A percentile compares a stretch with the other conserved stretches of the same genome.
phyloP scores from a whole-genome alignment of 345 rosid species.

The Populus euphratica region DNA sequence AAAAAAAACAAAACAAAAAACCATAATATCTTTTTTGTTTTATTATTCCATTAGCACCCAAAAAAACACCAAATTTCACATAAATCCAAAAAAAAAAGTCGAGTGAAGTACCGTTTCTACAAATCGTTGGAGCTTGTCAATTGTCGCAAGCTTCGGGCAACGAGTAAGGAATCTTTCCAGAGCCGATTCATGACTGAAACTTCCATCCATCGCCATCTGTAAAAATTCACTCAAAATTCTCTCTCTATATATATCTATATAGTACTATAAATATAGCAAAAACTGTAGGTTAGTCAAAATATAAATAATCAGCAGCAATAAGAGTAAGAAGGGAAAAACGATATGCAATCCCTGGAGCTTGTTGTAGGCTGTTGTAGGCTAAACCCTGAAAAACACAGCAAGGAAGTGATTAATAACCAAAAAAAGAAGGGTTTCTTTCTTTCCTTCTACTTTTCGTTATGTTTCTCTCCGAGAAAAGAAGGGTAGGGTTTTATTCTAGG shows the following conservation, averaged over 20 bases:
- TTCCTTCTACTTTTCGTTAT: no score
- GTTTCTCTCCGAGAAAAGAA: no score
- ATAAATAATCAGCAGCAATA: neutral
- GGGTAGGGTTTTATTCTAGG: no score
- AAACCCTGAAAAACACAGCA: no score
- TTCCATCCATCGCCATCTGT: slow-evolving; percentile 66
- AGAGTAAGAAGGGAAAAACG: neutral
- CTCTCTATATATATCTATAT: neutral
- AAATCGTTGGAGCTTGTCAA: slow-evolving; percentile 33
- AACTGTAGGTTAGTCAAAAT: neutral
- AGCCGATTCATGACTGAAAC: slow-evolving; percentile 54
- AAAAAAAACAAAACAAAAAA: neutral
- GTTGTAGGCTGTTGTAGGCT: no score
- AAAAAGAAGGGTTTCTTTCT: no score
- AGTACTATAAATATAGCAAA: no score
- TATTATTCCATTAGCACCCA: no score
- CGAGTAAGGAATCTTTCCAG: slow-evolving; percentile 57
- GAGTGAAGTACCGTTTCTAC: slow-evolving; percentile 35
- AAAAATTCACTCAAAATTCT: neutral
- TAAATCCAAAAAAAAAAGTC: neutral
- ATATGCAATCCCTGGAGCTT: no score
- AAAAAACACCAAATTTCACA: neutral
- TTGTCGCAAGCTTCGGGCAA: slow-evolving; percentile 47
- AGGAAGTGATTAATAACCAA: no score
- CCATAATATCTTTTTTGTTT: no score